A percentile compares a stretch with the other conserved stretches of the same genome.
phyloP scores from a whole-genome alignment of 805 yeast genomes.

The Kazachstania psychrophila region DNA sequence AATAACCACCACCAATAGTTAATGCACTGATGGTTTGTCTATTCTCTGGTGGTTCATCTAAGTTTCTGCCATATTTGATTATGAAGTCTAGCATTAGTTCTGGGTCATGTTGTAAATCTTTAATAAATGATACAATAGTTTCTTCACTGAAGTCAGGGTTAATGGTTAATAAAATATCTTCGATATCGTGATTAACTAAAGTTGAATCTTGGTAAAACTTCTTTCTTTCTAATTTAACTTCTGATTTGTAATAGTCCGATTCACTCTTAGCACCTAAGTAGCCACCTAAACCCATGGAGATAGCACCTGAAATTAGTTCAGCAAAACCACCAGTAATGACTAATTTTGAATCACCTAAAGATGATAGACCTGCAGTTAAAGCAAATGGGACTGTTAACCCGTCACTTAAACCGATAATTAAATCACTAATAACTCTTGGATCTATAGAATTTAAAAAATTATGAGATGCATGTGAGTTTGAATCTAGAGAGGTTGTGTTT shows the following conservation, averaged over 20 bases:
- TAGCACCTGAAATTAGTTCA: slow-evolving; percentile 92
- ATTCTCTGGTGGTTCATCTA: slow-evolving; percentile 91
- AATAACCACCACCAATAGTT: slow-evolving; percentile 83
- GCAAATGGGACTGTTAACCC: slow-evolving; percentile 99
- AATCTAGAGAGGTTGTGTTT: background rate
- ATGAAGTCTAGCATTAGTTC: slow-evolving; percentile 76
- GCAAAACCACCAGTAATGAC: slow-evolving; percentile 98
- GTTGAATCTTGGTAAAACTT: slow-evolving; percentile 58
- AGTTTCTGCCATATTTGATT: slow-evolving; percentile 81
- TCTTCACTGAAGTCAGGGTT: slow-evolving; percentile 48
- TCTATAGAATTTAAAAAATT: slow-evolving; percentile 44
- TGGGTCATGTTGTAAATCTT: slow-evolving; percentile 72
- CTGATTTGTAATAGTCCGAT: slow-evolving; percentile 60
- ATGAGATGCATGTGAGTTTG: background rate
- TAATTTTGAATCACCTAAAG: slow-evolving; percentile 78
- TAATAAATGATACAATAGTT: slow-evolving; percentile 63
- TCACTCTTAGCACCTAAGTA: slow-evolving; percentile 91
- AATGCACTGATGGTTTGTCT: slow-evolving; percentile 81
- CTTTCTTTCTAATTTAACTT: slow-evolving; percentile 62
- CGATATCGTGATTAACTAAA: slow-evolving; percentile 63
- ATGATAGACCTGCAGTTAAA: slow-evolving; percentile 87
- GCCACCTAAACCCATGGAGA: slow-evolving; percentile 97
- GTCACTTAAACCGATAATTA: slow-evolving; percentile 87
- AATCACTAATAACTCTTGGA: slow-evolving; percentile 90
- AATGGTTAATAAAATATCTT: slow-evolving; percentile 69